These are phyloP conservation scores for Talaromyces sp. DNA, from an alignment of 2,329 filamentous ascomycete genomes.

Conservation along the genomic window DNA sequence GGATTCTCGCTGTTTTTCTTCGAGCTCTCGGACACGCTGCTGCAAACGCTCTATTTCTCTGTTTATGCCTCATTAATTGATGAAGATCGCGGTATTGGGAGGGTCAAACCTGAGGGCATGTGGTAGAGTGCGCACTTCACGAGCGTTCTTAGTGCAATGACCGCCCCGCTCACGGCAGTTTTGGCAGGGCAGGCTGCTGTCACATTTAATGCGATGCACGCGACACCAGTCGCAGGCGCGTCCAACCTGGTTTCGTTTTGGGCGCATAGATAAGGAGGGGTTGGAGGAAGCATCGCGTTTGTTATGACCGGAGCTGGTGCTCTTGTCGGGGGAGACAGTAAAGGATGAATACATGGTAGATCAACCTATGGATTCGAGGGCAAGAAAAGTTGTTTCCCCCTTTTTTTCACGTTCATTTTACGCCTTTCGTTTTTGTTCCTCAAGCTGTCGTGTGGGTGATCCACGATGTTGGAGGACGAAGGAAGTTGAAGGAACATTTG, in stretches of 20 bases:
- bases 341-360: not conserved
- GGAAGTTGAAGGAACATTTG: not conserved
- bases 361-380: not conserved
- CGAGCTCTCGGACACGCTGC: slow-evolving; percentile 26
- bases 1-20: slow-evolving; percentile 23
- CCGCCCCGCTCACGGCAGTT: slow-evolving; percentile 1
- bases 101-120: slow-evolving; percentile 1
- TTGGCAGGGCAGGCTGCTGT: slow-evolving; percentile 4
- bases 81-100: not conserved
- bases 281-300: not conserved
- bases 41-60: slow-evolving; percentile 26
- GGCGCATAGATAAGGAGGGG: not conserved
- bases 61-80: slow-evolving; percentile 11
- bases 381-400: not conserved
- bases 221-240: slow-evolving; percentile 8
- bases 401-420: not conserved
- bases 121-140: slow-evolving; percentile 1
- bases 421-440: not conserved
- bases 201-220: slow-evolving; percentile 3
- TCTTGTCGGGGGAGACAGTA: not conserved
- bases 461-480: not conserved
- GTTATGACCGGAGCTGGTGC: not conserved
- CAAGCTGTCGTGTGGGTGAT: not conserved
- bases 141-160: not conserved
- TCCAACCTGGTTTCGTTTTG: slow-evolving; percentile 6